phyloP scores from a whole-genome alignment of 805 yeast species.

The Ogataea nonfermentans region DNA sequence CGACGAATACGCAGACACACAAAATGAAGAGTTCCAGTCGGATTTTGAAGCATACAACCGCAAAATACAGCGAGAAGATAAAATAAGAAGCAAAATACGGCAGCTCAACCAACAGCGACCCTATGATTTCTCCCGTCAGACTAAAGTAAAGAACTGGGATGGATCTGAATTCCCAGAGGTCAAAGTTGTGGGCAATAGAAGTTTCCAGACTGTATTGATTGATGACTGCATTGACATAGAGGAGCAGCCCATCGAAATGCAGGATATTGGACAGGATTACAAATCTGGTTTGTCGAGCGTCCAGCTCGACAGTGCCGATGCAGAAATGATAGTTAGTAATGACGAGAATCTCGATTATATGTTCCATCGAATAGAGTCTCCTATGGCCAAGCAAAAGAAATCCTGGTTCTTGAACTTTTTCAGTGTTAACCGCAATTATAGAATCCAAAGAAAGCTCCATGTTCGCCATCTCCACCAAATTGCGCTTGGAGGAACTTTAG shows the following conservation, averaged over 20 bases:
- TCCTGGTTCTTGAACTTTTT: constrained; percentile 7
- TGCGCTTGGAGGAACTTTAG: constrained; percentile 75
- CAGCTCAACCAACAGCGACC: constrained; percentile 7
- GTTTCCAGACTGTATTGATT: constrained; percentile 24
- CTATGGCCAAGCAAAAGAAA: background rate
- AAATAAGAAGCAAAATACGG: constrained; percentile 21
- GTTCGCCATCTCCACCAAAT: constrained; percentile 74
- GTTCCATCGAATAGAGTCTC: constrained; percentile 20
- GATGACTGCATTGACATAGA: constrained; percentile 31
- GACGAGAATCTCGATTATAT: constrained; percentile 32
- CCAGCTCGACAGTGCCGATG: constrained; percentile 9
- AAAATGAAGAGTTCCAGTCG: constrained; percentile 12
- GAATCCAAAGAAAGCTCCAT: constrained; percentile 55
- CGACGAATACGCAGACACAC: constrained; percentile 15
- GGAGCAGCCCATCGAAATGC: constrained; percentile 31
- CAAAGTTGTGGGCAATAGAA: constrained; percentile 1
- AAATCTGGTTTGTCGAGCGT: background rate
- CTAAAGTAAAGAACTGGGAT: background rate
- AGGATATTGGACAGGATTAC: constrained; percentile 9
- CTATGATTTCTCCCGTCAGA: background rate
- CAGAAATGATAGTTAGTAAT: constrained; percentile 32
- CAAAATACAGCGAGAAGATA: constrained; percentile 27
- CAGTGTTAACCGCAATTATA: constrained; percentile 25
- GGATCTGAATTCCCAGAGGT: background rate
- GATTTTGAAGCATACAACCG: constrained; percentile 34